Conservation (phyloP, 805 yeast genomes). For the Brettanomyces nanus region DNA sequence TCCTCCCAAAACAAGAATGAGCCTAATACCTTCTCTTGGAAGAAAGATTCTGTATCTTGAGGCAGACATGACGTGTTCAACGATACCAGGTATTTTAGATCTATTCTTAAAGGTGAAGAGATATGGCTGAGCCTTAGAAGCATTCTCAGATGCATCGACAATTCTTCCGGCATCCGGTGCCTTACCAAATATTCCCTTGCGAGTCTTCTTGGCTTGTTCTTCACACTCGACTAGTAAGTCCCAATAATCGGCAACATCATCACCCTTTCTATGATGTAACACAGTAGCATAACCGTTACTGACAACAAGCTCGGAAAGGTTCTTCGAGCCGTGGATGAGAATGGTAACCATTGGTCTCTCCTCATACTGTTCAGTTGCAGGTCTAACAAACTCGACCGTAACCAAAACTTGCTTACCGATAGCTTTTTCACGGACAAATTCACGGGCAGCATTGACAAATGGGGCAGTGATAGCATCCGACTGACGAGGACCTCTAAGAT, state of each 20-base stretch:
- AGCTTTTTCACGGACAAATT: conserved; percentile 56
- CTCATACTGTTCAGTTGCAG: conserved; percentile 51
- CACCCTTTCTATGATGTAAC: conserved; percentile 65
- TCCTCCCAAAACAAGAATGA: conserved; percentile 73
- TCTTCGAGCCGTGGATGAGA: conserved; percentile 39
- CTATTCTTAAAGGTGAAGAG: conserved; percentile 62
- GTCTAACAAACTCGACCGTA: conserved; percentile 56
- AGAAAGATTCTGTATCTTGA: conserved; percentile 58
- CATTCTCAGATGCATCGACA: conserved; percentile 74
- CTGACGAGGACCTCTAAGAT: conserved; percentile 66
- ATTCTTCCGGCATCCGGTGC: conserved; percentile 51
- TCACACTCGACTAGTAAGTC: conserved; percentile 69
- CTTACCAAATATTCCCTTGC: conserved; percentile 57
- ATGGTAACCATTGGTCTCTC: conserved; percentile 61
- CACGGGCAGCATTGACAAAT: conserved; percentile 59
- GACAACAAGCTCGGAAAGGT: conserved; percentile 55
- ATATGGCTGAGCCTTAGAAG: conserved; percentile 65
- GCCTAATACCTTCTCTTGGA: conserved; percentile 63
- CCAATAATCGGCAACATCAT: conserved; percentile 68
- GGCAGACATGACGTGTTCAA: conserved; percentile 64
- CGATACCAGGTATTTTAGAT: conserved; percentile 55
- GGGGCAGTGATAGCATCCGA: conserved; percentile 49
- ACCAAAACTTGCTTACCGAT: conserved; percentile 67
- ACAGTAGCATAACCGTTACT: conserved; percentile 69
- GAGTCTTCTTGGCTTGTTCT: conserved; percentile 43